Evolutionary conservation across 2,329 filamentous ascomycete genomes (phyloP), one percentile per base, ranked within the genome.

Genomic region (Apiospora saccharicola): DNA sequence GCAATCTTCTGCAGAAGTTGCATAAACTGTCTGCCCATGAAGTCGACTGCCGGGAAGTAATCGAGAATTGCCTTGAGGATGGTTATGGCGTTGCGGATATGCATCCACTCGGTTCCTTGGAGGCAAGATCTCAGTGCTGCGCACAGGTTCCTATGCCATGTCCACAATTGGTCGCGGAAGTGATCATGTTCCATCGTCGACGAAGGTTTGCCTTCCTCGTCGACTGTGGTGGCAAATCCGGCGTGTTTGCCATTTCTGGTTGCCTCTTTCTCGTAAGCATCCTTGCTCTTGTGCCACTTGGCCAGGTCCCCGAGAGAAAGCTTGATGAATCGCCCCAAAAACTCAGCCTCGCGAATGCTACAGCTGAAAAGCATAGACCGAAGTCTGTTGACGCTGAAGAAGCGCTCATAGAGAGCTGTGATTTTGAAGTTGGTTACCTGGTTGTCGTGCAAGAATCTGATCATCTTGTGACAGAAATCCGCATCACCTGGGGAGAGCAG

Each of bases 61-160:
- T 94, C 91, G 34, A 94, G 89, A 68, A 98, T 88, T 14, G 90
- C 89, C 80, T 96, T 97, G 73, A 99, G 86, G 4, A 98, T 88
- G 72, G 93, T 96, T 76, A 98, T 97, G 64, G 95, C 94, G 80
- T 99, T 99, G 71, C 96, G 92, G 80, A 98, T 97, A 81, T 98
- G 95, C 93, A 98, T 98, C 89, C 96, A 99, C 82, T 98, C 96
- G 44, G 90, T 91, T 41, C 92, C 92, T 24, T 90, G 90, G 67
- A 99, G 87, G 80, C 96, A 98, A 49, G 89, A 89, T 80, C 95
- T 95, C 71, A 99, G 85, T 2, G 96, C 94, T 69, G 86, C 89
- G 77, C 93, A 93, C 61, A 99, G 85, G 75, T 93, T 91, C 77
- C 92, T 91, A 82, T 99, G 97, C 95, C 96, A 98, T 77, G 94